A percentile compares a stretch with the other conserved stretches of the same genome.
Conservation (phyloP, 345 rosid species). For the Camelina sativa region DNA sequence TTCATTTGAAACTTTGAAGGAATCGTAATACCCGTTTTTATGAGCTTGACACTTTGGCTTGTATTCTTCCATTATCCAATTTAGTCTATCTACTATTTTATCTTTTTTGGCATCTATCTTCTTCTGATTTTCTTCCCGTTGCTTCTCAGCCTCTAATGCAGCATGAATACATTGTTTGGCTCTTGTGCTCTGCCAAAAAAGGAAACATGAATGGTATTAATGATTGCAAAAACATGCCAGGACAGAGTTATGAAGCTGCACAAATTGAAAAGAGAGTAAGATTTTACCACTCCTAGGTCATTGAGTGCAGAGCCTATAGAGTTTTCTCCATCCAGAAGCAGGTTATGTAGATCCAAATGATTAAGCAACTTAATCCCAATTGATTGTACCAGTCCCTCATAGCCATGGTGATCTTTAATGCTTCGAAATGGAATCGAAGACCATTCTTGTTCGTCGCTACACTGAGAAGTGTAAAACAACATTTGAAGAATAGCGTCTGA, state of each 20-base stretch:
- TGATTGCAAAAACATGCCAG: not conserved
- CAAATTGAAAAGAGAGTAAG: conserved; percentile 1
- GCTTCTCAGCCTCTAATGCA: conserved; percentile 62
- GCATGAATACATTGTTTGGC: conserved; percentile 65
- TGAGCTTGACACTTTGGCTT: conserved; percentile 42
- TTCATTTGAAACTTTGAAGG: conserved; percentile 54
- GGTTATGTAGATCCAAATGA: conserved; percentile 45
- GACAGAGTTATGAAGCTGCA: not conserved
- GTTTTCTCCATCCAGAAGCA: conserved; percentile 42
- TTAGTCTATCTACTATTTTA: not conserved
- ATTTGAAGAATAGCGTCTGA: conserved; percentile 78
- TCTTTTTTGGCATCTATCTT: conserved; percentile 30
- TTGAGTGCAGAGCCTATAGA: conserved; percentile 37
- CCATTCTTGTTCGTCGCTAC: conserved; percentile 45
- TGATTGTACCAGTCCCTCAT: conserved; percentile 46
- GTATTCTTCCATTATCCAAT: conserved; percentile 45
- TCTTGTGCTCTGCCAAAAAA: conserved; percentile 55
- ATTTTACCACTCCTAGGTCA: conserved; percentile 75
- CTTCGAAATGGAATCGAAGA: conserved; percentile 46
- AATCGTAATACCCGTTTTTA: conserved; percentile 61
- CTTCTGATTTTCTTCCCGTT: conserved; percentile 45
- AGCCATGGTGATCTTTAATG: conserved; percentile 54
- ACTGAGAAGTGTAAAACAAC: conserved; percentile 68
- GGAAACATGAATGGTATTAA: conserved; percentile 1
- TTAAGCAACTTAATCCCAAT: conserved; percentile 44